Percentiles rank a stretch among this genome's conserved stretches.
These are phyloP conservation scores for Acanthamoeba triangularis DNA, from an alignment of 208 protist species.

Conservation along the genomic window DNA sequence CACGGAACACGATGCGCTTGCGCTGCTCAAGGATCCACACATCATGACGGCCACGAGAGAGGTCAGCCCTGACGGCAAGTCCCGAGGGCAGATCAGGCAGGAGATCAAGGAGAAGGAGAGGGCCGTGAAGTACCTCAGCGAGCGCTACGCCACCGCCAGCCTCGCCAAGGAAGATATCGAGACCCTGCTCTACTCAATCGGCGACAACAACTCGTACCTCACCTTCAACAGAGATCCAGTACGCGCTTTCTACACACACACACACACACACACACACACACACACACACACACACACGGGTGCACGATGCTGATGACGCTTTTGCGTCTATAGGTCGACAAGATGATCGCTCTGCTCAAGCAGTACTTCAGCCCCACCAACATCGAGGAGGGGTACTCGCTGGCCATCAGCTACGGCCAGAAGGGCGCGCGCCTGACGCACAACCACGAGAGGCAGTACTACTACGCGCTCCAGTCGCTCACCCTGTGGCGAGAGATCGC, in stretches of 20 bases:
- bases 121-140: slow-evolving; percentile 83
- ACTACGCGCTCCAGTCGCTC: slow-evolving; percentile 97
- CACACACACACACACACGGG: background rate
- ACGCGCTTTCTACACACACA: background rate
- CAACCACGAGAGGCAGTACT: slow-evolving; percentile 95
- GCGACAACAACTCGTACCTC: slow-evolving; percentile 96
- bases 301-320: background rate
- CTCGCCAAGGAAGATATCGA: slow-evolving; percentile 86
- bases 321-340: slow-evolving; percentile 70
- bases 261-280: background rate
- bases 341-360: slow-evolving; percentile 85
- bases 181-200: slow-evolving; percentile 96
- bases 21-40: slow-evolving; percentile 90
- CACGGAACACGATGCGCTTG: slow-evolving; percentile 87
- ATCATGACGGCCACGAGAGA: slow-evolving; percentile 89
- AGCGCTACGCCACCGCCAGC: slow-evolving; percentile 73
- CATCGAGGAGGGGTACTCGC: slow-evolving; percentile 80
- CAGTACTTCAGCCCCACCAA: slow-evolving; percentile 81
- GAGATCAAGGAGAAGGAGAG: slow-evolving; percentile 88
- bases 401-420: slow-evolving; percentile 86
- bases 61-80: slow-evolving; percentile 80
- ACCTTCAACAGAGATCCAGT: slow-evolving; percentile 93
- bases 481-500: slow-evolving; percentile 97
- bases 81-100: slow-evolving; percentile 78
- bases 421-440: slow-evolving; percentile 95